These are phyloP conservation scores for Chondrostereum purpureum DNA, from an alignment of 1,284 basidiomycete genomes.

Conservation along the genomic window DNA sequence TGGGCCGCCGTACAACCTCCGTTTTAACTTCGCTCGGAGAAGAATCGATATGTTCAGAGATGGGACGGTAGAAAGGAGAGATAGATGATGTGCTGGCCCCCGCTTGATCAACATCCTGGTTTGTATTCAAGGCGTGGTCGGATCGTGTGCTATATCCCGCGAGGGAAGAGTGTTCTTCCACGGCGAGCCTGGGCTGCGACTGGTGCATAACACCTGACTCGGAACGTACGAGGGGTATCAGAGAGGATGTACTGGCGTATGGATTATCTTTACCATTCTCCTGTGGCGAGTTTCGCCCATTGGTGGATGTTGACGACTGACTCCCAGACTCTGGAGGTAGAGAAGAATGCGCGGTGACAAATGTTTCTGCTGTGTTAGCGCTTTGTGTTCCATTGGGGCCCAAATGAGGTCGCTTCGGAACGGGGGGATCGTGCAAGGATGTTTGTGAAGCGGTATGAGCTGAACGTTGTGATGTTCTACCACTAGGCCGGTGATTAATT, in stretches of 20 bases:
- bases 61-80: neutral
- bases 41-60: neutral
- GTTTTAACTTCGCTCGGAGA: neutral
- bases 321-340: neutral
- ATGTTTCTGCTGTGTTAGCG: conserved; percentile 23
- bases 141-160: neutral
- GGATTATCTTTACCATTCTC: no score
- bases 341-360: conserved; percentile 28
- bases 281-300: neutral
- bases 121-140: no score
- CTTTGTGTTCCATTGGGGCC: neutral
- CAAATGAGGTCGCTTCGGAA: neutral
- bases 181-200: no score
- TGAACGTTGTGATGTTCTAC: conserved; percentile 2
- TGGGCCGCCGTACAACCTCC: conserved; percentile 13
- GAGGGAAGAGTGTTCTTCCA: no score
- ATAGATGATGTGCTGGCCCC: neutral
- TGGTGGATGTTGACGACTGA: neutral
- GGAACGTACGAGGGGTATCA: no score
- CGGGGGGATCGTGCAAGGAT: conserved; percentile 1
- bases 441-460: conserved; percentile 8
- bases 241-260: no score
- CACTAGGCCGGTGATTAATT: conserved; percentile 13
- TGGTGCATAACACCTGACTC: no score
- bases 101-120: no score